A percentile compares a stretch with the other conserved stretches of the same genome.
Evolutionary conservation across 768 basidiomycete species (phyloP).

Genomic region (Leccinum boreale): DNA sequence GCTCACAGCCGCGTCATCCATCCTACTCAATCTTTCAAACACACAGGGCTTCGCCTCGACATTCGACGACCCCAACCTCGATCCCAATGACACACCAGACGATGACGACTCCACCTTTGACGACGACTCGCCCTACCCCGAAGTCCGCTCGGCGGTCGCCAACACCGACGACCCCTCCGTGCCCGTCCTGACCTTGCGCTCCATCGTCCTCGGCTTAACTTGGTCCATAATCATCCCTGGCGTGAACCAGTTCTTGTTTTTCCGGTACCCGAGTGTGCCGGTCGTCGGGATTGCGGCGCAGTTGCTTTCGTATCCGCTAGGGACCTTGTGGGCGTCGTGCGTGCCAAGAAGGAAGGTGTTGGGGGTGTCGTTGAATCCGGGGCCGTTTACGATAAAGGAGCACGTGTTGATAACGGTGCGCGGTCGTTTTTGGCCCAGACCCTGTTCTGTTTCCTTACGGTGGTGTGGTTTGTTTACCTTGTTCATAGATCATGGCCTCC

Average conservation of each 20-base stretch:
- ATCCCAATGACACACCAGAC: conserved; percentile 6
- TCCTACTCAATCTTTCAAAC: not conserved
- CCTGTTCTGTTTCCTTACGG: not conserved
- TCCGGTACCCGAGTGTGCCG: conserved; percentile 66
- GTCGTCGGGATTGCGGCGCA: conserved; percentile 69
- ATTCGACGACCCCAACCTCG: conserved; percentile 28
- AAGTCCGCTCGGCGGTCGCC: conserved; percentile 66
- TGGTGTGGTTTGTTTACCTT: conserved; percentile 18
- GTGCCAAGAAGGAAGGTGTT: conserved; percentile 56
- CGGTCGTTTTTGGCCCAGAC: conserved; percentile 23
- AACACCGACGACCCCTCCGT: conserved; percentile 69
- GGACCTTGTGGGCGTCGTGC: conserved; percentile 50
- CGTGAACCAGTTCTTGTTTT: conserved; percentile 75
- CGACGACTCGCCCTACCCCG: conserved; percentile 72
- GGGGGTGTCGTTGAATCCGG: conserved; percentile 66
- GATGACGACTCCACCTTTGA: conserved; percentile 26
- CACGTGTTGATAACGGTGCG: conserved; percentile 64
- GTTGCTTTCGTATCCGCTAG: conserved; percentile 67
- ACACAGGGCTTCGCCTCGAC: not conserved
- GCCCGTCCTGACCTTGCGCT: conserved; percentile 59
- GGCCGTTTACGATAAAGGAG: conserved; percentile 75
- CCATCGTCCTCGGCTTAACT: conserved; percentile 68
- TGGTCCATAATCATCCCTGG: conserved; percentile 66
- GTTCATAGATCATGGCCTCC: conserved; percentile 47
- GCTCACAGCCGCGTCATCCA: not conserved